Evolutionary conservation across 768 basidiomycete genomes (phyloP).

Genomic region (Fomitopsis serialis): DNA sequence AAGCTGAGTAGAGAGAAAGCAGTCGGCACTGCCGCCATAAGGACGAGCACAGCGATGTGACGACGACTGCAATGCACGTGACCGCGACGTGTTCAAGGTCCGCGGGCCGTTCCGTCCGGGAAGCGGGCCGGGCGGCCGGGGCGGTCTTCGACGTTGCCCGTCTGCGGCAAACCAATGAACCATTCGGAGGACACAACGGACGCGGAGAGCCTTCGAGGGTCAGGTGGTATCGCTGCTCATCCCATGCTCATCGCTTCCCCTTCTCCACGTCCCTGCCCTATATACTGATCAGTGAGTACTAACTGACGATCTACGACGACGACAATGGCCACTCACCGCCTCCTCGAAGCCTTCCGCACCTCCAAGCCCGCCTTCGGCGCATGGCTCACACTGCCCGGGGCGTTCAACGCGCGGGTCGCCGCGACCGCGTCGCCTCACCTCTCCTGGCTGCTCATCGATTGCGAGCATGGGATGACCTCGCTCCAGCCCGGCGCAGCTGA

Average conservation of each 20-base stretch:
- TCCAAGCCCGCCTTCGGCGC: conserved; percentile 61
- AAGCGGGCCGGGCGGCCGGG: too few relatives aligned
- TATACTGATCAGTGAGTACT: neutral
- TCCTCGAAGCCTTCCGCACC: conserved; percentile 46
- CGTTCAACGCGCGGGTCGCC: conserved; percentile 51
- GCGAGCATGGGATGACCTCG: conserved; percentile 60
- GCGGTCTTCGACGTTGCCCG: too few relatives aligned
- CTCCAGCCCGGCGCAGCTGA: conserved; percentile 54
- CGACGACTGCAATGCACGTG: too few relatives aligned
- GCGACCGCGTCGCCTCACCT: conserved; percentile 47
- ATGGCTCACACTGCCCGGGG: conserved; percentile 60
- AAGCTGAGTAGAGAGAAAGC: too few relatives aligned
- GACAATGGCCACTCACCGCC: conserved; percentile 44
- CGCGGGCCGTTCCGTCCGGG: too few relatives aligned
- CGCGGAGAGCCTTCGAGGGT: too few relatives aligned
- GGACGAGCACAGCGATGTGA: too few relatives aligned
- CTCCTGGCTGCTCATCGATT: conserved; percentile 63
- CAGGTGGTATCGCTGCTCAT: too few relatives aligned
- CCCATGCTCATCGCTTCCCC: neutral
- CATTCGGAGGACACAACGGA: too few relatives aligned
- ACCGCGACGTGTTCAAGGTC: too few relatives aligned
- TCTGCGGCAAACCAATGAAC: too few relatives aligned
- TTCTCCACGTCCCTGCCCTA: neutral
- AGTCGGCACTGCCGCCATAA: too few relatives aligned
- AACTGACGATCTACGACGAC: neutral